phyloP scores from a whole-genome alignment of 225 moss, liverwort and hornwort species.

The Climacium dendroides region DNA sequence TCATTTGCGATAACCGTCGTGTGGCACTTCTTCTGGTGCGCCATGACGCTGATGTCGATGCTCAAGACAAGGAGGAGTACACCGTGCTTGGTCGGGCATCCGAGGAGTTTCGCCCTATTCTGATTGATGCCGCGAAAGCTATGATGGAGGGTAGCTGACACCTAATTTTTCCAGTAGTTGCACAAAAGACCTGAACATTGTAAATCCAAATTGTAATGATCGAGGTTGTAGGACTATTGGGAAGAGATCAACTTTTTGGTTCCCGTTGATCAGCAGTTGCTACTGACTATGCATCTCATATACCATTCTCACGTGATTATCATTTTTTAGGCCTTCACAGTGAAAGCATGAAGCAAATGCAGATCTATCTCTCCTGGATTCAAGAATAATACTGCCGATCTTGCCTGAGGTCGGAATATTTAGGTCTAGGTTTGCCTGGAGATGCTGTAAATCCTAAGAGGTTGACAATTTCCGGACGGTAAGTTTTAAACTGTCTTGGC shows the following conservation, averaged over 20 bases:
- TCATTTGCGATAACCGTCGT: conserved; percentile 77
- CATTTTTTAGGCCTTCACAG: background rate
- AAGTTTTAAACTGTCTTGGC: background rate
- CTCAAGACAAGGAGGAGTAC: conserved; percentile 73
- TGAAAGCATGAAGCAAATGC: background rate
- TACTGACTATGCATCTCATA: background rate
- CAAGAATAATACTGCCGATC: background rate
- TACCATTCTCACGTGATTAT: background rate
- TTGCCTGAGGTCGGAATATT: background rate
- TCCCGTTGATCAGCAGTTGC: too few relatives aligned
- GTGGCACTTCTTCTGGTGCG: conserved; percentile 73
- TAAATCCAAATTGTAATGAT: background rate
- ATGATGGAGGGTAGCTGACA: conserved; percentile 52
- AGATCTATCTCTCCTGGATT: background rate
- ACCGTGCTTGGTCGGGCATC: conserved; percentile 84
- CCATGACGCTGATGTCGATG: conserved; percentile 82
- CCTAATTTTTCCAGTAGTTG: background rate
- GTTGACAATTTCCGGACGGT: background rate
- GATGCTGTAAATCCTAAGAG: background rate
- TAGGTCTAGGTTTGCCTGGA: background rate
- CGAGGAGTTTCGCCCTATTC: conserved; percentile 59
- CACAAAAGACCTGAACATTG: background rate
- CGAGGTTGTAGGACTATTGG: background rate
- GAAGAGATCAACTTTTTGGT: background rate
- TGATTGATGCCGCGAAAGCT: conserved; percentile 80